Conservation (phyloP, 139 green algal genomes). For the Zygnema circumcarinatum region DNA sequence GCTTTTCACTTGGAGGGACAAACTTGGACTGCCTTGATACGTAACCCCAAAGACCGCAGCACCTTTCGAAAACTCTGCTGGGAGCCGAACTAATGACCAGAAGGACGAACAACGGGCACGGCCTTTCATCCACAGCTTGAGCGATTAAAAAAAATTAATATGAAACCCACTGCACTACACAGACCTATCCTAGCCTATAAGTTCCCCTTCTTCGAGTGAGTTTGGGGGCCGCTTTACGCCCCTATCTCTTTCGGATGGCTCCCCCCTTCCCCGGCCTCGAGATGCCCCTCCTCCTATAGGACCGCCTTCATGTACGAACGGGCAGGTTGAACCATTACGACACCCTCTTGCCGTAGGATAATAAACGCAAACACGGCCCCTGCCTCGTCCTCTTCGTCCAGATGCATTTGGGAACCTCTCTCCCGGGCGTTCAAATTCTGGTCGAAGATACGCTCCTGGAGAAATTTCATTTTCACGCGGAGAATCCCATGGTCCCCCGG, state of each 20-base stretch:
- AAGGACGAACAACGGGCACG: no score
- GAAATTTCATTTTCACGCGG: not conserved
- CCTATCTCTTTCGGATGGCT: not conserved
- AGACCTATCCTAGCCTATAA: not conserved
- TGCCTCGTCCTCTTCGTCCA: not conserved
- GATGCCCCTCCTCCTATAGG: not conserved
- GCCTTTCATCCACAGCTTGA: no score
- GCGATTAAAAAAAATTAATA: no score
- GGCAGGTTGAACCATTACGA: not conserved
- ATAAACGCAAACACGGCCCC: not conserved
- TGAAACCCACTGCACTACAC: no score
- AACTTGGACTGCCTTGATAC: no score
- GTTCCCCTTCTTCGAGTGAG: not conserved
- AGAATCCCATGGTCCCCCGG: not conserved
- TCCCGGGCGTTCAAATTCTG: not conserved
- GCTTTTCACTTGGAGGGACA: no score
- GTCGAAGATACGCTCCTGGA: not conserved
- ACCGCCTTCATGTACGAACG: conserved; percentile 1
- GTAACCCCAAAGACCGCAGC: no score
- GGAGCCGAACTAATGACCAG: no score
- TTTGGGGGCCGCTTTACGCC: not conserved
- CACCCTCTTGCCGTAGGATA: conserved; percentile 5
- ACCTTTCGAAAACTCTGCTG: no score
- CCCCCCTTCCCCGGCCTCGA: not conserved
- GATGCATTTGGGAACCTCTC: not conserved